A percentile compares a stretch with the other conserved stretches of the same genome.
Conservation (phyloP, 129 eudicot genomes). For the Pittosporum tobira region DNA sequence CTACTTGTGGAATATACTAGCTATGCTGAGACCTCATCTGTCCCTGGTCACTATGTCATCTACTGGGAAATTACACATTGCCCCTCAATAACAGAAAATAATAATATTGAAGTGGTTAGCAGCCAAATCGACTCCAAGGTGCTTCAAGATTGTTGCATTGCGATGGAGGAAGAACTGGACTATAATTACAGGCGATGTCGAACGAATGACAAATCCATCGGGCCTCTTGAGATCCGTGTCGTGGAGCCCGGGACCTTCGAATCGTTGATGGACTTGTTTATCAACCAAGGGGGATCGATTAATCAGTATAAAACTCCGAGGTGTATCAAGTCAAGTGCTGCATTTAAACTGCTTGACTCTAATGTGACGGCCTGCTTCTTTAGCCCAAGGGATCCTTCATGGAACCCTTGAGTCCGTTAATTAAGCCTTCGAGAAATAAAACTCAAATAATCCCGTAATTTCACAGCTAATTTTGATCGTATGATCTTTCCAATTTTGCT, state of each 20-base stretch:
- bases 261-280: constrained; percentile 62
- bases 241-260: constrained; percentile 81
- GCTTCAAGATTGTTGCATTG: constrained; percentile 61
- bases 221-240: constrained; percentile 77
- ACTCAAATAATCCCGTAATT: constrained; percentile 9
- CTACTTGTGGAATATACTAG: constrained; percentile 76
- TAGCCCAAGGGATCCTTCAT: constrained; percentile 67
- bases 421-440: constrained; percentile 1
- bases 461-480: too few relatives aligned
- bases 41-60: constrained; percentile 84
- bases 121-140: constrained; percentile 28
- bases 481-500: too few relatives aligned
- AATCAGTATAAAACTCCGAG: constrained; percentile 91
- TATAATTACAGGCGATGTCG: constrained; percentile 65
- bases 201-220: constrained; percentile 57
- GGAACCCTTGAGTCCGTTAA: constrained; percentile 39
- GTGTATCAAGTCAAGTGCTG: constrained; percentile 63
- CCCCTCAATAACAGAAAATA: constrained; percentile 17
- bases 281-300: constrained; percentile 72
- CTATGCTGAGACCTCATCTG: constrained; percentile 75
- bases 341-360: constrained; percentile 60
- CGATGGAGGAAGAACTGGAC: constrained; percentile 68
- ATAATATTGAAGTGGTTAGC: constrained; percentile 15
- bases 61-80: constrained; percentile 64
- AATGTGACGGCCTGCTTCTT: constrained; percentile 53